Evolutionary conservation across 805 yeast genomes (phyloP).

Genomic region (Barnettozyma vustinii): DNA sequence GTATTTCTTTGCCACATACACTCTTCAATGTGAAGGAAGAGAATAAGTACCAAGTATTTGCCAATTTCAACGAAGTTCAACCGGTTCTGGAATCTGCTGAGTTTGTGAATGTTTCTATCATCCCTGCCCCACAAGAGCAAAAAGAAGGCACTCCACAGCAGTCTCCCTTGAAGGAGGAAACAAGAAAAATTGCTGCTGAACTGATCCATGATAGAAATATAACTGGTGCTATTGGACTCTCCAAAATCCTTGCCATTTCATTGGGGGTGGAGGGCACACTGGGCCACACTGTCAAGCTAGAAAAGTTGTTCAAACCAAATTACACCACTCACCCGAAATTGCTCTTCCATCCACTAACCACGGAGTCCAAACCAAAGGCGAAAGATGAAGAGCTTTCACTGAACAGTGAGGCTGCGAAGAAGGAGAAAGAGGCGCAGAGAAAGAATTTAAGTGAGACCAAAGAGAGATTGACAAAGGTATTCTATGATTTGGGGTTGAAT

Average conservation of each 20-base stretch:
- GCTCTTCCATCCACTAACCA: slow-evolving; percentile 49
- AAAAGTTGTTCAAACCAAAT: slow-evolving; percentile 32
- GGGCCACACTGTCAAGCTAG: slow-evolving; percentile 52
- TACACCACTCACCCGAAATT: slow-evolving; percentile 34
- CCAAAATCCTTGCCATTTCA: slow-evolving; percentile 48
- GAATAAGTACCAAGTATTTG: slow-evolving; percentile 38
- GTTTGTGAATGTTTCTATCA: slow-evolving; percentile 45
- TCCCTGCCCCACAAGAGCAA: slow-evolving; percentile 45
- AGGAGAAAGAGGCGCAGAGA: slow-evolving; percentile 20
- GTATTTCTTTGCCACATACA: slow-evolving; percentile 50
- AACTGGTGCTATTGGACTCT: slow-evolving; percentile 43
- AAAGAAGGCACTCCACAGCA: slow-evolving; percentile 4
- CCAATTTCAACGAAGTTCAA: slow-evolving; percentile 35
- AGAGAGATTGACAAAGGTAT: slow-evolving; percentile 17
- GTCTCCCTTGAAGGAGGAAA: slow-evolving; percentile 8
- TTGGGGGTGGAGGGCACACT: slow-evolving; percentile 44
- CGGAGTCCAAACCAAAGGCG: slow-evolving; percentile 30
- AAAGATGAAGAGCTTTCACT: slow-evolving; percentile 21
- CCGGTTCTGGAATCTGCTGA: slow-evolving; percentile 32
- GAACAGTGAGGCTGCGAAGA: slow-evolving; percentile 16
- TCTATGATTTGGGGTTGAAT: slow-evolving; percentile 13
- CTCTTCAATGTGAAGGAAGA: slow-evolving; percentile 25
- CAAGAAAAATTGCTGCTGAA: slow-evolving; percentile 41
- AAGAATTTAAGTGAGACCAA: slow-evolving; percentile 18
- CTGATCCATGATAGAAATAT: slow-evolving; percentile 34